phyloP scores from a whole-genome alignment of 768 basidiomycete species.

The Leccinum variicolor region DNA sequence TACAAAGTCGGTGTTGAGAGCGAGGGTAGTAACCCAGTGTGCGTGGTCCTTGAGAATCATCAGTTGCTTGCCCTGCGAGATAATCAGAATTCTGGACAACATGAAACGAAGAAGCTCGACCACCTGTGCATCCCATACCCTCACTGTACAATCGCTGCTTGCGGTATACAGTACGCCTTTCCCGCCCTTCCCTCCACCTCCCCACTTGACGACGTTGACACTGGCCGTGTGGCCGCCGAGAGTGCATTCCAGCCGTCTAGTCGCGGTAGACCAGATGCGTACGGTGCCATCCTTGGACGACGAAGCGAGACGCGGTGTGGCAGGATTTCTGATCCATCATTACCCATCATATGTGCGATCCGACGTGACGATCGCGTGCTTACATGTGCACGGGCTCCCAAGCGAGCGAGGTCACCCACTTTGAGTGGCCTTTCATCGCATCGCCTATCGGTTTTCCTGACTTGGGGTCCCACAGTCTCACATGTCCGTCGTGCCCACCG shows the following conservation, averaged over 20 bases:
- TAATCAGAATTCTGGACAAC: constrained; percentile 2
- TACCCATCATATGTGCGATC: constrained; percentile 6
- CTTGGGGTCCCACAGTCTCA: constrained; percentile 91
- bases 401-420: constrained; percentile 93
- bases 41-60: constrained; percentile 92
- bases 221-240: constrained; percentile 92
- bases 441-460: constrained; percentile 87
- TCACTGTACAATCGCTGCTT: constrained; percentile 89
- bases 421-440: constrained; percentile 87
- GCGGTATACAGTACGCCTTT: constrained; percentile 89
- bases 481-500: constrained; percentile 92
- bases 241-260: constrained; percentile 71
- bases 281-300: constrained; percentile 97
- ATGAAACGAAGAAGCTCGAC: constrained; percentile 38
- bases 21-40: constrained; percentile 97
- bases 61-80: constrained; percentile 71
- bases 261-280: constrained; percentile 84
- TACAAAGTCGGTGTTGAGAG: constrained; percentile 93
- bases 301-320: constrained; percentile 82
- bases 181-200: constrained; percentile 68
- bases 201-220: constrained; percentile 96
- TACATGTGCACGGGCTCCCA: constrained; percentile 97
- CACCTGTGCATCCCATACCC: constrained; percentile 87
- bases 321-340: constrained; percentile 54
- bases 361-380: constrained; percentile 23